Conservation (phyloP, 1,139 yeast species). For the Candida sp. region DNA sequence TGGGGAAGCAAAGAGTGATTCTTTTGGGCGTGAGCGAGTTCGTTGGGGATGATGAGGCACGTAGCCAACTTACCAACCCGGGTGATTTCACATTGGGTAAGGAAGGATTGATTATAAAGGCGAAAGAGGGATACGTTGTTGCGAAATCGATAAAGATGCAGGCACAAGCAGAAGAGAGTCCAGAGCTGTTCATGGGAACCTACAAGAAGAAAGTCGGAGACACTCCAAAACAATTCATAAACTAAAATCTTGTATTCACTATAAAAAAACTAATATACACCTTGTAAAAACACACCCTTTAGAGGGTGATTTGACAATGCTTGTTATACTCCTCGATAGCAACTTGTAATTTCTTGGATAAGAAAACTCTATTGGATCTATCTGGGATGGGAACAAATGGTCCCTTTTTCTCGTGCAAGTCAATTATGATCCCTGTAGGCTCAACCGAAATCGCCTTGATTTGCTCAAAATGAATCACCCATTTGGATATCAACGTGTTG, state of each 20-base stretch:
- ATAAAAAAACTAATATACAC: not conserved
- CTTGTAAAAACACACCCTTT: constrained; percentile 13
- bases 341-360: constrained; percentile 75
- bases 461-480: constrained; percentile 68
- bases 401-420: constrained; percentile 64
- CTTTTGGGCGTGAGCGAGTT: constrained; percentile 35
- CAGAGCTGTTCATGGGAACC: constrained; percentile 21
- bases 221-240: constrained; percentile 14
- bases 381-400: constrained; percentile 84
- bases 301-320: constrained; percentile 48
- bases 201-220: constrained; percentile 15
- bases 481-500: constrained; percentile 60
- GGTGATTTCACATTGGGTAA: constrained; percentile 45
- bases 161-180: constrained; percentile 51
- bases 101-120: constrained; percentile 38
- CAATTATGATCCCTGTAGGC: constrained; percentile 76
- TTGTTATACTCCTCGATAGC: constrained; percentile 86
- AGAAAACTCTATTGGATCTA: constrained; percentile 59
- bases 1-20: constrained; percentile 49
- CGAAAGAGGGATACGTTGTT: constrained; percentile 45
- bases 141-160: constrained; percentile 53
- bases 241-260: constrained; percentile 4
- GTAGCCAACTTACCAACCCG: constrained; percentile 19
- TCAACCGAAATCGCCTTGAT: constrained; percentile 76
- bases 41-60: not conserved